Evolutionary conservation across 768 basidiomycete genomes (phyloP).

Genomic region (Mycena filopes): DNA sequence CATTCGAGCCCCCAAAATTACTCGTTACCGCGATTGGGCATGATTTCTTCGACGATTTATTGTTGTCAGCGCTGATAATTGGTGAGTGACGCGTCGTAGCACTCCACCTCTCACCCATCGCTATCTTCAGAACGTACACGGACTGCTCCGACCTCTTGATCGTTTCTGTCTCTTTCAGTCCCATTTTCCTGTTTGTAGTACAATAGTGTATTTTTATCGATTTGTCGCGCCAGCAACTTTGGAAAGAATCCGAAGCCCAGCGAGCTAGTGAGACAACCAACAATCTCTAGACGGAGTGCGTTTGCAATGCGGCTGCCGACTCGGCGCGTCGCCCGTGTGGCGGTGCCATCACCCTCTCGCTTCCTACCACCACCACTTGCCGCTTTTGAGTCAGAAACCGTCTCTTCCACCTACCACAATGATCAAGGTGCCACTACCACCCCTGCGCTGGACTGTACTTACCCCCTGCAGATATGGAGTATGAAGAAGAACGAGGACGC

Average conservation of each 20-base stretch:
- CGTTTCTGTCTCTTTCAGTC: too few species aligned
- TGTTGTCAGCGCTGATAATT: conserved; percentile 53
- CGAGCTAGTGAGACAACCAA: too few species aligned
- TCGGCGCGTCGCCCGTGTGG: conserved; percentile 13
- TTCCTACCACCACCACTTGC: conserved; percentile 31
- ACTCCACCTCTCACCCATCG: too few species aligned
- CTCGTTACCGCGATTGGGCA: conserved; percentile 53
- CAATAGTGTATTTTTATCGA: conserved; percentile 8
- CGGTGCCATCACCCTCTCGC: conserved; percentile 17
- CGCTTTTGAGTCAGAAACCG: conserved; percentile 44
- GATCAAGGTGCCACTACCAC: conserved; percentile 52
- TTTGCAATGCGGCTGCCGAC: too few species aligned
- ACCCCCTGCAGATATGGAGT: conserved; percentile 87
- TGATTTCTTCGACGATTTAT: conserved; percentile 53
- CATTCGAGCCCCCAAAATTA: conserved; percentile 46
- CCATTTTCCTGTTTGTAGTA: not conserved
- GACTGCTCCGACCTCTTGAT: conserved; percentile 36
- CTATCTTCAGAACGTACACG: conserved; percentile 54
- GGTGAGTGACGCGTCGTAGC: too few species aligned
- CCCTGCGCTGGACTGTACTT: not conserved
- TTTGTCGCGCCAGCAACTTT: too few species aligned
- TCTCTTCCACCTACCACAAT: conserved; percentile 47
- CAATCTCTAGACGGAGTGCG: too few species aligned
- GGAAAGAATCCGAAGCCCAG: too few species aligned
- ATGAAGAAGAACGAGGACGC: conserved; percentile 99